Evolutionary conservation across 805 yeast genomes (phyloP), one percentile per base, ranked within the genome.

Genomic region (Candida rishiriensis): DNA sequence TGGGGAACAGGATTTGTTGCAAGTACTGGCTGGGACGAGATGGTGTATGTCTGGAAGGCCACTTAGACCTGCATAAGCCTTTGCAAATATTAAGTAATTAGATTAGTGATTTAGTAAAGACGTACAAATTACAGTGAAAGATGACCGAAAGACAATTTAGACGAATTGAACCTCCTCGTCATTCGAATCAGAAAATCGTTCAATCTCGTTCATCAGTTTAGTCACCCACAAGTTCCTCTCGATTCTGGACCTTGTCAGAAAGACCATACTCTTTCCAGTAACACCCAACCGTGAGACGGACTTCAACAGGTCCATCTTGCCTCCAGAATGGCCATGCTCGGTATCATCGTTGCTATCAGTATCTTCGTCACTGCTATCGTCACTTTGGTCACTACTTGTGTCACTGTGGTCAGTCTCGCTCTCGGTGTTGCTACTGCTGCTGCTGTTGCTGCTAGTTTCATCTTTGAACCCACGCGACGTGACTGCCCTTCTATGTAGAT

Each of bases 1-100:
- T 91, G 97, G 97, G 99, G 98, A 3, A 83, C 81, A 53, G 97
- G 97, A 1, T 90, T 93, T 89, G 89, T 85, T 14, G 95, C 93
- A 10, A 83, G 96, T 13, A 83, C 90, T 0, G 97, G 96, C 2
- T 91, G 97, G 96, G 99, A 91, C 68, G 96, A 91, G 59, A 88
- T 88, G 85, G 83, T 89, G 7, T 83, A 85, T 59, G 76, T 93
- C 8, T 93, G 96, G 95, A 89, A 85, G 53, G 78, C 86, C 1
- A 75, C 78, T n/a, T 30, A 13, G 33, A 6, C 33, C 13, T 30
- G 10, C 9, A 5, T 30, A n/a, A 14, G 13, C 32, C 10, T 26
- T 37, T 37, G 15, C 3, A 13, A 14, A 13, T 37, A 26, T 14
- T 29, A 18, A 29, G 6, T 26, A 13, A 26, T 13, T 17, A 26